A percentile compares a stretch with the other conserved stretches of the same genome.
Evolutionary conservation across 495 filamentous ascomycete species (phyloP).

Genomic region (Cercophora scortea): DNA sequence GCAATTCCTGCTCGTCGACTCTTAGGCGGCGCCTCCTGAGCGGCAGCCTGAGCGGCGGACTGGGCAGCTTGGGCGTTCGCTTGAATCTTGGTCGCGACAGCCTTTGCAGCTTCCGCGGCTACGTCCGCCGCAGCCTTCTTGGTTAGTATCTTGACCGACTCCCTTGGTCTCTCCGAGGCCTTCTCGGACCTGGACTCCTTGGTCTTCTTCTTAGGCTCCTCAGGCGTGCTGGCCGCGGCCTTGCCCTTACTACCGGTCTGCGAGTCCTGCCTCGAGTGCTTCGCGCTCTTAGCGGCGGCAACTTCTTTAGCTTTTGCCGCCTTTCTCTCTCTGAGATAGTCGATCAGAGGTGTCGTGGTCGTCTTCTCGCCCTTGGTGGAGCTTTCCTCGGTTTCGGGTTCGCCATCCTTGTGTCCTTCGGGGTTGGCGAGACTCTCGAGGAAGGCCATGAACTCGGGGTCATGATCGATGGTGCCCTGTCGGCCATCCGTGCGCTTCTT

Average conservation of each 20-base stretch:
- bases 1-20: slow-evolving; percentile 60
- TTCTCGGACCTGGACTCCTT: slow-evolving; percentile 42
- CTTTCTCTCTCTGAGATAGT: slow-evolving; percentile 85
- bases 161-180: slow-evolving; percentile 57
- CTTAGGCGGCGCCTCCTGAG: slow-evolving; percentile 27
- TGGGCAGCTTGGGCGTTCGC: slow-evolving; percentile 5
- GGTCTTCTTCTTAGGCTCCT: slow-evolving; percentile 36
- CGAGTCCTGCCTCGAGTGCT: slow-evolving; percentile 40
- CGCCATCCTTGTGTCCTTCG: slow-evolving; percentile 38
- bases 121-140: slow-evolving; percentile 53
- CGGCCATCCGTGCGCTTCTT: slow-evolving; percentile 72
- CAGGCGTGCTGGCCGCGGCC: slow-evolving; percentile 38
- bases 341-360: slow-evolving; percentile 80
- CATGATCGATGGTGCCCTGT: slow-evolving; percentile 92
- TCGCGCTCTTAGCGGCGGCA: slow-evolving; percentile 38
- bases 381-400: slow-evolving; percentile 44
- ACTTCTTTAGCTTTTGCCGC: slow-evolving; percentile 74
- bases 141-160: slow-evolving; percentile 73
- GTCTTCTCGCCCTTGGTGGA: slow-evolving; percentile 52
- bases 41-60: slow-evolving; percentile 6
- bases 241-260: slow-evolving; percentile 37
- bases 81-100: slow-evolving; percentile 27
- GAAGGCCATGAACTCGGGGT: slow-evolving; percentile 89
- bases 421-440: slow-evolving; percentile 81
- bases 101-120: slow-evolving; percentile 37